Evolutionary conservation across 352 stramenopile species (phyloP).

Genomic region (Peronosclerospora sorghi): DNA sequence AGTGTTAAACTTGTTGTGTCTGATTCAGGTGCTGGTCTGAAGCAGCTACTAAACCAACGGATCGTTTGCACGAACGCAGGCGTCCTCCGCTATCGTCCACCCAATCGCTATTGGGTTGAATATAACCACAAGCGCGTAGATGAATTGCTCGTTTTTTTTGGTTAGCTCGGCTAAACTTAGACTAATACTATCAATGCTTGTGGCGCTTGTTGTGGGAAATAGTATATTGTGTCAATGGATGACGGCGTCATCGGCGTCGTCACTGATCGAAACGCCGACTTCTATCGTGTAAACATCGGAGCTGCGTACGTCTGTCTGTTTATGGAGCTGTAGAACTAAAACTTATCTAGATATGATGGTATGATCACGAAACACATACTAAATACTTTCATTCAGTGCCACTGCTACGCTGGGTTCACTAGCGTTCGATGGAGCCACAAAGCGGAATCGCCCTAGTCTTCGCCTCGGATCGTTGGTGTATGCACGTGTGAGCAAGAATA

Average conservation of each 20-base stretch:
- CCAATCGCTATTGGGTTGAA: constrained; percentile 87
- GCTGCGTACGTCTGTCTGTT: constrained; percentile 57
- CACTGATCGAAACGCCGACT: constrained; percentile 88
- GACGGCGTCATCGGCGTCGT: constrained; percentile 93
- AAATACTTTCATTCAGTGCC: constrained; percentile 26
- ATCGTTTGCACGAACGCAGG: constrained; percentile 77
- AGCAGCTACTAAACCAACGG: constrained; percentile 38
- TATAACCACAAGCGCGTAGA: constrained; percentile 77
- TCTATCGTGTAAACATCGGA: constrained; percentile 93
- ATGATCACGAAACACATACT: not conserved
- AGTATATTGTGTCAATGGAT: constrained; percentile 70
- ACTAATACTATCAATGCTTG: no score
- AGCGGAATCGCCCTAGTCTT: constrained; percentile 92
- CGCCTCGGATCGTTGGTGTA: constrained; percentile 91
- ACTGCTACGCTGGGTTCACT: constrained; percentile 62
- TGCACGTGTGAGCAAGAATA: constrained; percentile 84
- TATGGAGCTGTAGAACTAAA: not conserved
- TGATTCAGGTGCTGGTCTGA: constrained; percentile 41
- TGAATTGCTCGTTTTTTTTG: no score
- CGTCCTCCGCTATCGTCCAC: constrained; percentile 71
- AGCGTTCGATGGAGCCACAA: constrained; percentile 96
- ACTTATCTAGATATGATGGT: not conserved
- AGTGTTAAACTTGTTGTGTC: not conserved
- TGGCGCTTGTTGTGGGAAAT: constrained; percentile 1
- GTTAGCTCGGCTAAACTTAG: no score